Conservation (phyloP, 2,329 filamentous ascomycete genomes). For the Exophiala sp. region DNA sequence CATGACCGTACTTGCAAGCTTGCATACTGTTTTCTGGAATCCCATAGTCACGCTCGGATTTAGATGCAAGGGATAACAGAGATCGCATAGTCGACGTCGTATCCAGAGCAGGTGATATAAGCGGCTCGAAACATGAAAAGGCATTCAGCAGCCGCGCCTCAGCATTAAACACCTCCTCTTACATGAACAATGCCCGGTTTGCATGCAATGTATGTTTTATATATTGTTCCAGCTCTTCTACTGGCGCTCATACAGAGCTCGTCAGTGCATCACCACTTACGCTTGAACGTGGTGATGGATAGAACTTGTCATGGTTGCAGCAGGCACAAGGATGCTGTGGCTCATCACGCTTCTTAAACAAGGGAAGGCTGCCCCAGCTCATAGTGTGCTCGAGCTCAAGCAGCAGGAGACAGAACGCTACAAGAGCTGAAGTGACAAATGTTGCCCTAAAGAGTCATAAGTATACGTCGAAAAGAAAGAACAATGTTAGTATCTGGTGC, state of each 20-base stretch:
- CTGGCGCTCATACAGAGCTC: background rate
- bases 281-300: conserved; percentile 16
- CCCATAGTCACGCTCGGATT: no score
- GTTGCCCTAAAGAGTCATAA: conserved; percentile 1
- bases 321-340: conserved; percentile 16
- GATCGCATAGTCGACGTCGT: no score
- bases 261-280: conserved; percentile 1
- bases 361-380: conserved; percentile 16
- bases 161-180: no score
- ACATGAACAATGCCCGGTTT: no score
- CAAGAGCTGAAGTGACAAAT: conserved; percentile 11
- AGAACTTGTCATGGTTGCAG: conserved; percentile 16
- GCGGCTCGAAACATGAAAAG: no score
- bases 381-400: conserved; percentile 18
- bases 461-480: background rate
- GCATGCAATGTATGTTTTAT: no score
- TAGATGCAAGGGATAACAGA: no score
- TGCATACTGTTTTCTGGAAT: no score
- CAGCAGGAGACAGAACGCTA: conserved; percentile 13
- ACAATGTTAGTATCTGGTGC: background rate
- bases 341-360: conserved; percentile 4
- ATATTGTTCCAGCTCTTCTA: no score
- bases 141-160: no score
- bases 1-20: no score
- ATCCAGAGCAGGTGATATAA: no score